Evolutionary conservation across 768 basidiomycete genomes (phyloP).

Genomic region (Tremella yokohamensis): DNA sequence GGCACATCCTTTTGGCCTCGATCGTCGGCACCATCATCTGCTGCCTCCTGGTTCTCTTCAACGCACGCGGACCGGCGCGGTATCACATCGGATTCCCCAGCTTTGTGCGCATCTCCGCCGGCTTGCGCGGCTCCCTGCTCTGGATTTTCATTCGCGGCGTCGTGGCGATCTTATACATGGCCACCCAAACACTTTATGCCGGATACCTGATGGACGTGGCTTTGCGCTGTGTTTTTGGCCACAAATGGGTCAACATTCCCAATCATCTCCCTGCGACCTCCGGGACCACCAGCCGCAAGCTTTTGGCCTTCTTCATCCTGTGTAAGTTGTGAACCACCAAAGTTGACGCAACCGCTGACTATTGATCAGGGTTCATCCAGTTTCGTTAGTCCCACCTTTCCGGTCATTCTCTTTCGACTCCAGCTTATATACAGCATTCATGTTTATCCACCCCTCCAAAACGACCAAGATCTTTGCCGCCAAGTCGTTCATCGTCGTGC

Average conservation of each 20-base stretch:
- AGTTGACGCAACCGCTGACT: neutral
- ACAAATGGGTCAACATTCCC: conserved; percentile 14
- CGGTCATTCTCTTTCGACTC: neutral
- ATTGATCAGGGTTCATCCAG: conserved; percentile 9
- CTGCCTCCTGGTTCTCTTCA: conserved; percentile 10
- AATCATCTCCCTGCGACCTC: conserved; percentile 12
- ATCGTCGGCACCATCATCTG: conserved; percentile 8
- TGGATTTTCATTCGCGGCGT: conserved; percentile 16
- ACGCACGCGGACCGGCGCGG: conserved; percentile 6
- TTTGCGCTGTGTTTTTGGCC: conserved; percentile 11
- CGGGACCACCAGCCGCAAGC: conserved; percentile 8
- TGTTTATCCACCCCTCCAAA: conserved; percentile 16
- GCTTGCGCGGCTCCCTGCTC: conserved; percentile 9
- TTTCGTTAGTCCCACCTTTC: conserved; percentile 5
- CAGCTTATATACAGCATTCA: conserved; percentile 7
- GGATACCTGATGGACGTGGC: conserved; percentile 14
- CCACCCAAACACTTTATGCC: conserved; percentile 12
- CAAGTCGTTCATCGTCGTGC: conserved; percentile 14
- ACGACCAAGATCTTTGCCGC: conserved; percentile 11
- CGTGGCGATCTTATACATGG: conserved; percentile 14
- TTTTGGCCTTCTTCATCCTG: conserved; percentile 13
- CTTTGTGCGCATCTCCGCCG: conserved; percentile 12
- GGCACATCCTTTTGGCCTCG: conserved; percentile 11
- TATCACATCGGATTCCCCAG: conserved; percentile 19
- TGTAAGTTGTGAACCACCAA: neutral